These are phyloP conservation scores for Monosporozyma aerobia DNA, from an alignment of 805 yeast species.

Conservation along the genomic window DNA sequence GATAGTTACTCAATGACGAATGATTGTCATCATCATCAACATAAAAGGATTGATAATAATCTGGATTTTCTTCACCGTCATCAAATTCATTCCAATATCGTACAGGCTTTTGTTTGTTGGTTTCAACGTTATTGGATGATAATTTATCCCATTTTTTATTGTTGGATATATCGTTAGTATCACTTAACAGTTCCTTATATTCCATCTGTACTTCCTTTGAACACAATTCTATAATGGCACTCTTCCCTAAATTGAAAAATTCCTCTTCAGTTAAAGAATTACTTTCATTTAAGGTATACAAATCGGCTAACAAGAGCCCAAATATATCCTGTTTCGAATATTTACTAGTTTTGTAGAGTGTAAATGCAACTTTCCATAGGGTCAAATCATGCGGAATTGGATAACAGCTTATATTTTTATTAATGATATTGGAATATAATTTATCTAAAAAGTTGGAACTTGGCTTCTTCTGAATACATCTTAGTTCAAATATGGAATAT, in stretches of 20 bases:
- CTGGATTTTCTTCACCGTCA: slow-evolving; percentile 18
- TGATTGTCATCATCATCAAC: slow-evolving; percentile 6
- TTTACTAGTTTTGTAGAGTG: slow-evolving; percentile 7
- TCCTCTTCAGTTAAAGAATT: slow-evolving; percentile 13
- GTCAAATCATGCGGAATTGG: slow-evolving; percentile 14
- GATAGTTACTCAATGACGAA: not conserved
- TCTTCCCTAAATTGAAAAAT: slow-evolving; percentile 18
- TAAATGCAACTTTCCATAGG: slow-evolving; percentile 17
- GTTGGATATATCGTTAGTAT: not conserved
- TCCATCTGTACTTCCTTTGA: not conserved
- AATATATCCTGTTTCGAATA: slow-evolving; percentile 11
- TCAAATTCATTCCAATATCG: slow-evolving; percentile 31
- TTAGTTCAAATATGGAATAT: slow-evolving; percentile 18
- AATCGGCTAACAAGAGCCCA: slow-evolving; percentile 10
- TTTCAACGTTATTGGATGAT: not conserved
- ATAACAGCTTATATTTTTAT: slow-evolving; percentile 17
- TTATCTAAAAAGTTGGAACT: slow-evolving; percentile 1
- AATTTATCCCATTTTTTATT: not conserved
- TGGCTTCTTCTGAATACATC: not conserved
- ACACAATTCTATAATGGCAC: slow-evolving; percentile 7
- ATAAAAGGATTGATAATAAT: slow-evolving; percentile 6
- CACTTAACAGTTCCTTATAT: not conserved
- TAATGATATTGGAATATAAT: slow-evolving; percentile 10
- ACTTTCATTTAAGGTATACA: slow-evolving; percentile 8
- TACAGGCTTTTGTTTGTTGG: slow-evolving; percentile 1